A percentile compares a stretch with the other conserved stretches of the same genome.
Conservation (phyloP, 164 flowering plant genomes). For the Berberis thunbergii region DNA sequence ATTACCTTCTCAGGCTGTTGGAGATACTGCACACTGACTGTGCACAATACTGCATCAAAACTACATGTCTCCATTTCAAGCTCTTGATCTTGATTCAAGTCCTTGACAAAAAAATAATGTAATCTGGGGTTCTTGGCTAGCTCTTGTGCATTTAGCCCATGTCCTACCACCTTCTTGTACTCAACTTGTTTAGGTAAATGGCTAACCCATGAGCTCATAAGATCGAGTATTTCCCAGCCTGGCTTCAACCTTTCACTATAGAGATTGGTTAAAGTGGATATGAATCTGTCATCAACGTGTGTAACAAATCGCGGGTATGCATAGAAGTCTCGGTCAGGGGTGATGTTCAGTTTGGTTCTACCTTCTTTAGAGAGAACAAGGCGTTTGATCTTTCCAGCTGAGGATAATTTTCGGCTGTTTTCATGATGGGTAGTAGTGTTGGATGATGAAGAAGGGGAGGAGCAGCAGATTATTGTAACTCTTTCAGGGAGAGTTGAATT, state of each 20-base stretch:
- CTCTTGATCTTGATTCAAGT: slow-evolving; percentile 53
- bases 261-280: slow-evolving; percentile 43
- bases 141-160: slow-evolving; percentile 80
- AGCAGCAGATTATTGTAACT: too few relatives aligned
- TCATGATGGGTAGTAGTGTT: slow-evolving; percentile 12
- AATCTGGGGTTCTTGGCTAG: slow-evolving; percentile 59
- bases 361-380: slow-evolving; percentile 47
- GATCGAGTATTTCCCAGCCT: slow-evolving; percentile 55
- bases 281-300: slow-evolving; percentile 63
- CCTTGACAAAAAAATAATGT: slow-evolving; percentile 72
- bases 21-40: slow-evolving; percentile 83
- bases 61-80: slow-evolving; percentile 36
- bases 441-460: background rate
- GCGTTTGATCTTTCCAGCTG: slow-evolving; percentile 54
- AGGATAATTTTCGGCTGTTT: slow-evolving; percentile 16
- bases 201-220: slow-evolving; percentile 93
- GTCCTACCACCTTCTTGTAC: slow-evolving; percentile 74
- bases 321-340: slow-evolving; percentile 65
- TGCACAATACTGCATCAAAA: slow-evolving; percentile 69
- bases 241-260: slow-evolving; percentile 53
- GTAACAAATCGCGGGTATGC: slow-evolving; percentile 64
- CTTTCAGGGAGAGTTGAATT: too few relatives aligned
- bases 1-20: slow-evolving; percentile 80
- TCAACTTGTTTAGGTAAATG: slow-evolving; percentile 53
- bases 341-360: slow-evolving; percentile 46